These are phyloP conservation scores for Alternaria atra DNA, from an alignment of 2,329 filamentous ascomycete species.

Conservation along the genomic window DNA sequence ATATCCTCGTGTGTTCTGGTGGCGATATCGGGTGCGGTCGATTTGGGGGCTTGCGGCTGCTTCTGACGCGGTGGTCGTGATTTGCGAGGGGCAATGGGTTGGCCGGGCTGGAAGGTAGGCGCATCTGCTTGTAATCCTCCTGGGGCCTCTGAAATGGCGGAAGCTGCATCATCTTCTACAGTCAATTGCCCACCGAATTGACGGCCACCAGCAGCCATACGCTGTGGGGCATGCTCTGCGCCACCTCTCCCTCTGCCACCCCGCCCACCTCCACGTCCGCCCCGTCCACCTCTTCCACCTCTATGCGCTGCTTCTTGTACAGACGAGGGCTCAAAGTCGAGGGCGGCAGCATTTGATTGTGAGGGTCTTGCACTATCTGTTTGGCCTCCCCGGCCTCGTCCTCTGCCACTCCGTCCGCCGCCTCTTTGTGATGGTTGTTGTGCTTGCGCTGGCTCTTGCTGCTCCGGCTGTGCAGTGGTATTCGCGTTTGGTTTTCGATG, in stretches of 20 bases:
- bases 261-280: conserved; percentile 21
- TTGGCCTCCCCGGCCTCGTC: conserved; percentile 30
- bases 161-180: conserved; percentile 33
- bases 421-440: conserved; percentile 32
- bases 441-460: conserved; percentile 30
- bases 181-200: conserved; percentile 61
- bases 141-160: conserved; percentile 13
- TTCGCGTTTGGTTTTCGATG: conserved; percentile 28
- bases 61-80: conserved; percentile 43
- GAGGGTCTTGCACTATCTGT: conserved; percentile 10
- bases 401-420: conserved; percentile 26
- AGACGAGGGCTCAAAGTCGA: conserved; percentile 11
- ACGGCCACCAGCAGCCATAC: conserved; percentile 49
- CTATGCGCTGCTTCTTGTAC: conserved; percentile 18
- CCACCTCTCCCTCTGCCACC: conserved; percentile 32
- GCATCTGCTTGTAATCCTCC: conserved; percentile 59
- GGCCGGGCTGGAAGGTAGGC: conserved; percentile 60
- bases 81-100: conserved; percentile 62
- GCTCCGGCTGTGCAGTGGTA: conserved; percentile 21
- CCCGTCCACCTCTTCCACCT: conserved; percentile 24
- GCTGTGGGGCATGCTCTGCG: conserved; percentile 29
- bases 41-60: conserved; percentile 56
- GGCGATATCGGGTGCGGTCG: conserved; percentile 72
- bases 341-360: conserved; percentile 8
- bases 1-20: conserved; percentile 63